A percentile compares a stretch with the other conserved stretches of the same genome.
Conservation (phyloP, 2,329 filamentous ascomycete genomes). For the Colletotrichum destructivum region DNA sequence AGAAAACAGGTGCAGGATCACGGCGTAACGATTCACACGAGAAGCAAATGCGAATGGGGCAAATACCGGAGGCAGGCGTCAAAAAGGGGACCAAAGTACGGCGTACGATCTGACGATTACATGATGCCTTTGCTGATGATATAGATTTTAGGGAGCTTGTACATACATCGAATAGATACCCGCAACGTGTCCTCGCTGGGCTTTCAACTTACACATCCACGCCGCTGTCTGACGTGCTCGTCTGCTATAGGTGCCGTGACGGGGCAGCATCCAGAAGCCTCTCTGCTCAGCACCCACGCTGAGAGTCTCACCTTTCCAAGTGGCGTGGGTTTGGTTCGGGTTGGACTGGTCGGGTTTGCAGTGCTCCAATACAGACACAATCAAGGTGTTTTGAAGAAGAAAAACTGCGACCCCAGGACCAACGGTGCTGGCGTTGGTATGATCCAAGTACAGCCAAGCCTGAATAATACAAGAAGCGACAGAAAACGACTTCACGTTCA, state of each 20-base stretch:
- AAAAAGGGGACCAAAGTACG: conserved; percentile 37
- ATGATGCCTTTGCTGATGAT: conserved; percentile 39
- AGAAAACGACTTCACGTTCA: not conserved
- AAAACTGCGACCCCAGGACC: not conserved
- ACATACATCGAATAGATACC: conserved; percentile 44
- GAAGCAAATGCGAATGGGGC: conserved; percentile 22
- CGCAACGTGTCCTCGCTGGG: conserved; percentile 37
- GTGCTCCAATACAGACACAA: not conserved
- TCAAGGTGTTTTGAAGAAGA: no score
- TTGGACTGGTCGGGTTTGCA: not conserved
- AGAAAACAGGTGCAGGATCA: conserved; percentile 27
- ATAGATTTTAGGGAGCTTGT: conserved; percentile 42
- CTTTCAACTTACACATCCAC: conserved; percentile 9
- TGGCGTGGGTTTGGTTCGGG: not conserved
- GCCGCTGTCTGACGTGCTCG: not conserved
- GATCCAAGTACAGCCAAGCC: not conserved
- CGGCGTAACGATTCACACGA: conserved; percentile 41
- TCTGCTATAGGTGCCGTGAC: not conserved
- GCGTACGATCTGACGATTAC: conserved; percentile 36
- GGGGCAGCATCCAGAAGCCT: not conserved
- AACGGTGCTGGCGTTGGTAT: not conserved
- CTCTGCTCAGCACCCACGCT: not conserved
- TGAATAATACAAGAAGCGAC: not conserved
- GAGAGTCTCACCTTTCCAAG: no score
- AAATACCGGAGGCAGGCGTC: conserved; percentile 40